These are phyloP conservation scores for Ophiocordyceps camponoti-leonardi DNA, from an alignment of 2,329 filamentous ascomycete species.

Conservation along the genomic window DNA sequence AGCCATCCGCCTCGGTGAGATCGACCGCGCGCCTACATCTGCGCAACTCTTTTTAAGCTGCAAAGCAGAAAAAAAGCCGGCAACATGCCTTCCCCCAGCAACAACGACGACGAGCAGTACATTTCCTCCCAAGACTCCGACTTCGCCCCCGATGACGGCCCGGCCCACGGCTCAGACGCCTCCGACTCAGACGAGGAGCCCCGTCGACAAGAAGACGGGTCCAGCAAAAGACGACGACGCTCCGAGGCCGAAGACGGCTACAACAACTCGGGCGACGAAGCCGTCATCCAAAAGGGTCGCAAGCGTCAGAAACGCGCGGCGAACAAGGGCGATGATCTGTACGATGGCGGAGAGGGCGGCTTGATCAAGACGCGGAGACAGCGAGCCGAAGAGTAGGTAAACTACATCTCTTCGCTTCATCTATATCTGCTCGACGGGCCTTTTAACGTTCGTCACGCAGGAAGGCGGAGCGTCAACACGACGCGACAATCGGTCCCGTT, in stretches of 20 bases:
- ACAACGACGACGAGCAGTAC: constrained; percentile 40
- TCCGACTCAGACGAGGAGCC: constrained; percentile 28
- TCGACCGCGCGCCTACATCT: too few species aligned
- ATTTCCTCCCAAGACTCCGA: constrained; percentile 58
- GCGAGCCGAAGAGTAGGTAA: constrained; percentile 42
- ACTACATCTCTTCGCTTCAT: neutral
- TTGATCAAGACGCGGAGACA: constrained; percentile 59
- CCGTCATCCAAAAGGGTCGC: constrained; percentile 45
- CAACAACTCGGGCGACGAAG: constrained; percentile 57
- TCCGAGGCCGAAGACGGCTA: constrained; percentile 29
- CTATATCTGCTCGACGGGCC: neutral
- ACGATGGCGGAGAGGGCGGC: constrained; percentile 40
- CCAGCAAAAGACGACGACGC: constrained; percentile 9
- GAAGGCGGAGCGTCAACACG: constrained; percentile 38
- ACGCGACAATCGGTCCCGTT: constrained; percentile 36
- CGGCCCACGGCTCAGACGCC: constrained; percentile 27
- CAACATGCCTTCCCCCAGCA: constrained; percentile 15
- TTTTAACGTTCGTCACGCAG: constrained; percentile 12
- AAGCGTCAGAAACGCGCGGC: constrained; percentile 31
- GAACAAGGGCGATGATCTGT: constrained; percentile 24
- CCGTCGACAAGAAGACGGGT: constrained; percentile 12
- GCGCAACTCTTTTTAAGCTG: neutral
- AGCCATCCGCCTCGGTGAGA: too few species aligned
- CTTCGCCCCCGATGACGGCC: constrained; percentile 43
- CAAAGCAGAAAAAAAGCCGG: neutral